Conservation (phyloP, 495 filamentous ascomycete species). For the Staphylotrichum tortipilum region DNA sequence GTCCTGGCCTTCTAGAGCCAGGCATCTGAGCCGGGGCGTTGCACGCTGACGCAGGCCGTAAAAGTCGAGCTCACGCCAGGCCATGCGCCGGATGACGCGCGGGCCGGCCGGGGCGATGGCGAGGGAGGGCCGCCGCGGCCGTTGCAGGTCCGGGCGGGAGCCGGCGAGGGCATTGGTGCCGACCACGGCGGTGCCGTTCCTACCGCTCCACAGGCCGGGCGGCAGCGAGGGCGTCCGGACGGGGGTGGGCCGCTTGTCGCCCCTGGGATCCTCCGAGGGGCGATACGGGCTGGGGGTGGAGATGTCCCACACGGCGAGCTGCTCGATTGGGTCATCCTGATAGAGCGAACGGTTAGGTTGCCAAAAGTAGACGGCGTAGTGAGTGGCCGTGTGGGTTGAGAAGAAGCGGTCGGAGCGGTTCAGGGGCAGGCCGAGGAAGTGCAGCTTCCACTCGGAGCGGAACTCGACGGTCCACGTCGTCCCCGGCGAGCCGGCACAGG, state of each 20-base stretch:
- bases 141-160: neutral
- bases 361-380: constrained; percentile 62
- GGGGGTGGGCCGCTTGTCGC: constrained; percentile 27
- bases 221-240: constrained; percentile 11
- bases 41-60: constrained; percentile 51
- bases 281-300: constrained; percentile 45
- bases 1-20: constrained; percentile 49
- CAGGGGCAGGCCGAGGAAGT: constrained; percentile 53
- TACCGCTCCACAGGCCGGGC: constrained; percentile 21
- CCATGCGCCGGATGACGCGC: constrained; percentile 46
- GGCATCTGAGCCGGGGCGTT: constrained; percentile 42
- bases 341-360: constrained; percentile 53
- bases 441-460: constrained; percentile 64
- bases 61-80: constrained; percentile 47
- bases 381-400: constrained; percentile 51
- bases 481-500: neutral
- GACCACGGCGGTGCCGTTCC: neutral
- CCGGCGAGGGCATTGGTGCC: neutral
- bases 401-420: constrained; percentile 55
- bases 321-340: constrained; percentile 54
- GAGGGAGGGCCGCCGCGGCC: constrained; percentile 3
- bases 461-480: constrained; percentile 40
- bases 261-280: constrained; percentile 47
- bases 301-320: constrained; percentile 61
- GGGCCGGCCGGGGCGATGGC: constrained; percentile 29